Conservation (phyloP, 441 rosid genomes). For the Erodium trifolium region DNA sequence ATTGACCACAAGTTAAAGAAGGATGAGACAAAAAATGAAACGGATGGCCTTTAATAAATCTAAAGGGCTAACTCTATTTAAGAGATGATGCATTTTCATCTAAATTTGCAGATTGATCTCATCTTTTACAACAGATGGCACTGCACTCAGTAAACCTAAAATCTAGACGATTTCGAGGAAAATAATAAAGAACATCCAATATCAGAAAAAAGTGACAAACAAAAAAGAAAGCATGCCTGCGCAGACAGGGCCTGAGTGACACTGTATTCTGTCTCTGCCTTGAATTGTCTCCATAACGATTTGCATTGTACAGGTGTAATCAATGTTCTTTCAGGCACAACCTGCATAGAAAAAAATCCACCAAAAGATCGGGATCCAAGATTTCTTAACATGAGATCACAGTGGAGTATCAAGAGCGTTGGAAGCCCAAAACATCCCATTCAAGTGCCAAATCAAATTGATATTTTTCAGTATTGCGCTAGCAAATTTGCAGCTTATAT, state of each 20-base stretch:
- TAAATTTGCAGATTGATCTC: too few relatives aligned
- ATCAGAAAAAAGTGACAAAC: background rate
- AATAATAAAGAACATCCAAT: background rate
- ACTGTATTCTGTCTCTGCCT: slow-evolving; percentile 79
- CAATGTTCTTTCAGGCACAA: slow-evolving; percentile 67
- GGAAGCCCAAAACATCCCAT: background rate
- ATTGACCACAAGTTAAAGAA: too few relatives aligned
- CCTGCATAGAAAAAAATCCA: slow-evolving; percentile 29
- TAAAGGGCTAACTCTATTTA: too few relatives aligned
- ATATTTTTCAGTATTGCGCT: background rate
- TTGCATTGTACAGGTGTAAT: slow-evolving; percentile 97
- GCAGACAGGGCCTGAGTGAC: slow-evolving; percentile 97
- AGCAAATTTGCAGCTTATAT: background rate
- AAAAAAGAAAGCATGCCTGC: slow-evolving; percentile 45
- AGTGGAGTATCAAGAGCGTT: background rate
- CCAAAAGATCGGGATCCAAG: background rate
- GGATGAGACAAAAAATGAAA: too few relatives aligned
- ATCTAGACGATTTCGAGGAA: background rate
- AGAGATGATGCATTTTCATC: too few relatives aligned
- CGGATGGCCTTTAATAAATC: too few relatives aligned
- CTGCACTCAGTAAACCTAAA: too few relatives aligned
- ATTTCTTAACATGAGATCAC: slow-evolving; percentile 1
- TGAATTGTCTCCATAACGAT: slow-evolving; percentile 95
- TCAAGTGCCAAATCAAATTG: background rate
- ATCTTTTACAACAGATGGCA: too few relatives aligned